phyloP scores from a whole-genome alignment of 2,329 filamentous ascomycete species.

The Camillea tinctor region DNA sequence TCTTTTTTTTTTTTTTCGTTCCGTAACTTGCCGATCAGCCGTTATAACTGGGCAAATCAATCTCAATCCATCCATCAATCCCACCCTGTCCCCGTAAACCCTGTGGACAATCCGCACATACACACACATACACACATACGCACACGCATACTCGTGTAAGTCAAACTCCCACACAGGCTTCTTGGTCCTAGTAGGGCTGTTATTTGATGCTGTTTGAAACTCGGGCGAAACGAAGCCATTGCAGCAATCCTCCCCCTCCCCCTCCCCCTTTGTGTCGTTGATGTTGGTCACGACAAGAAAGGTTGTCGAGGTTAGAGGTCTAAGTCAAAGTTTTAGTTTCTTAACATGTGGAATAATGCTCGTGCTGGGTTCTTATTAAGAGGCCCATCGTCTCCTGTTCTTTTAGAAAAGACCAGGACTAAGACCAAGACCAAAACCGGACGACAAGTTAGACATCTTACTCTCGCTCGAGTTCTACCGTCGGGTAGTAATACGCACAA shows the following conservation, averaged over 20 bases:
- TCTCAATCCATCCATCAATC: neutral
- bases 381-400: conserved; percentile 19
- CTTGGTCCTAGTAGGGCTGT: conserved; percentile 3
- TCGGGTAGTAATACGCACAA: conserved; percentile 9
- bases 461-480: conserved; percentile 4
- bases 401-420: neutral
- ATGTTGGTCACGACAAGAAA: conserved; percentile 20
- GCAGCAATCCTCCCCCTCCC: conserved; percentile 16
- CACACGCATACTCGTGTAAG: conserved; percentile 11
- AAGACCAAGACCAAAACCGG: conserved; percentile 20
- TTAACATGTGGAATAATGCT: conserved; percentile 4
- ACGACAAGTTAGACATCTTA: conserved; percentile 19
- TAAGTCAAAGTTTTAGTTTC: neutral
- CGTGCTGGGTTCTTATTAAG: conserved; percentile 25
- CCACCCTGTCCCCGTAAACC: too few species aligned
- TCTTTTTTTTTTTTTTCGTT: too few species aligned
- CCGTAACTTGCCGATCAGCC: conserved; percentile 21
- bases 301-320: conserved; percentile 15
- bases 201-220: conserved; percentile 30
- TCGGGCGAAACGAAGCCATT: conserved; percentile 27
- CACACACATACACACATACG: neutral
- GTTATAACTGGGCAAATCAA: neutral
- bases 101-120: too few species aligned
- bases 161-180: neutral
- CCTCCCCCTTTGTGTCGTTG: conserved; percentile 11